Base-by-base conservation (phyloP, 495 filamentous ascomycete species). In the Xylaria curta region DNA sequence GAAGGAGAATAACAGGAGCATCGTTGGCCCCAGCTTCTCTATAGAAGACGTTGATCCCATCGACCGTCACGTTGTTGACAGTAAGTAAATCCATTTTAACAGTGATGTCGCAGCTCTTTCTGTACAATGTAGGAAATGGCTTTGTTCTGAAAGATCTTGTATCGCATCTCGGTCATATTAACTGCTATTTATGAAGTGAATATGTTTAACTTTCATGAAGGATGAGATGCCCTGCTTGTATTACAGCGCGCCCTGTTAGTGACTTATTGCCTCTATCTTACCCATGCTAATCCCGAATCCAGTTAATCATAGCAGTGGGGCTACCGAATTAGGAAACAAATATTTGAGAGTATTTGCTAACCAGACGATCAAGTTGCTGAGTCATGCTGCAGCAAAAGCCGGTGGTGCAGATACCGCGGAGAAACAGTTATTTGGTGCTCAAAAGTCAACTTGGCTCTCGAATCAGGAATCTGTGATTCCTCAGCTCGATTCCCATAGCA, bases 1-100 rank as follows among this genome's bases (percentile, higher is more conserved):
- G 86, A 42, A 92, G 85, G 62, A 91, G 84, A 31, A 91, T 74
- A 2, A 83, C 79, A 5, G 89, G 87, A 2, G 80, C 78, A 68
- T 75, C 62, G 59, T 73, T 59, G 4, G 78, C 72, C 4, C 86
- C 85, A 0, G 86, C 78, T 54, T 81, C 76, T 31, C 86, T 86
- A 76, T 90, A 91, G 78, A 92, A 91, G 72, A 88, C 74, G 70
- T 89, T 85, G 75, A 86, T 69, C 33, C 84, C 85, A 36, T 59
- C 4, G 28, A 59, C 56, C 19, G 56, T 59, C 26, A 59, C 31
- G 56, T 59, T 59, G 1, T 36, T 59, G 13, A 59, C 28, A 10
- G 56, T 59, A 19, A 36, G 56, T n/a, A n/a, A 36, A 17, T 59
- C 56, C 56, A 59, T 59, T 59, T 59, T 10, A 10, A 6, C 26